phyloP scores from a whole-genome alignment of 306 rosid species.

The Glycine latifolia region DNA sequence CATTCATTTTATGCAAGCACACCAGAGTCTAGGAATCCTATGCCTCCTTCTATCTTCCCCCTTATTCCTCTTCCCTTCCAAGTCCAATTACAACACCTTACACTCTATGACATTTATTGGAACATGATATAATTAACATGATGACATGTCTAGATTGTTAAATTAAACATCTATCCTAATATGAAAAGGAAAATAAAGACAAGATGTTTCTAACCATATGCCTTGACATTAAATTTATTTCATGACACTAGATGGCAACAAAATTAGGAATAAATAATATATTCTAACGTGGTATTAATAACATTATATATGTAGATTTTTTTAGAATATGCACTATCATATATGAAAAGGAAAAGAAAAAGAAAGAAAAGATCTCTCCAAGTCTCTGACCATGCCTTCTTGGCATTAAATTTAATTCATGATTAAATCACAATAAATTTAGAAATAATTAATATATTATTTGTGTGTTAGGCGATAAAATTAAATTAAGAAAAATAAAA shows the following conservation, averaged over 20 bases:
- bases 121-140: background rate
- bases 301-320: background rate
- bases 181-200: background rate
- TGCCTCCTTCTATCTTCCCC: no score
- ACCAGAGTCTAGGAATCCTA: conserved; percentile 40
- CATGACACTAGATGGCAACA: background rate
- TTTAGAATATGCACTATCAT: background rate
- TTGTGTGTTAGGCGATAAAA: background rate
- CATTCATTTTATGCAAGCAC: conserved; percentile 40
- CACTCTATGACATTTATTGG: background rate
- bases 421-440: background rate
- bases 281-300: background rate
- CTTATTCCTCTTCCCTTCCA: no score
- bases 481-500: background rate
- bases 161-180: background rate
- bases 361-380: background rate
- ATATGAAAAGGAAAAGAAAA: background rate
- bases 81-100: background rate
- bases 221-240: conserved; percentile 18
- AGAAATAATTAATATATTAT: background rate
- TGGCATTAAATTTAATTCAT: background rate
- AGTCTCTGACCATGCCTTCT: background rate
- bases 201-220: background rate
- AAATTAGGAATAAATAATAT: background rate
- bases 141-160: no score